phyloP scores from a whole-genome alignment of 228 moss, liverwort and hornwort species.

The Sphagnum fallax region DNA sequence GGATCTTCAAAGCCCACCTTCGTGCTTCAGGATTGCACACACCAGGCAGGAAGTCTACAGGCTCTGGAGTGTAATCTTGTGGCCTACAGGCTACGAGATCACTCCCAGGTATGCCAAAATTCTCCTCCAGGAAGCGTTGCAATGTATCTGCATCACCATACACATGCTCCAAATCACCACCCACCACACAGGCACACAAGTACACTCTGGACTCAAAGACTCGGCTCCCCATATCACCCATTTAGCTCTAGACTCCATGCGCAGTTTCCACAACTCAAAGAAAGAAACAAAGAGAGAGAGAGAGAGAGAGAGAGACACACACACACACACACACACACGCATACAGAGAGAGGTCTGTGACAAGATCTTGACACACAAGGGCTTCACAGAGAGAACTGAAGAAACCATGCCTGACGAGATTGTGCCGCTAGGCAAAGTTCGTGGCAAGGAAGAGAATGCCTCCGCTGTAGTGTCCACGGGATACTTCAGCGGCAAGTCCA shows the following conservation, averaged over 20 bases:
- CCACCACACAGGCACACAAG: too few species aligned
- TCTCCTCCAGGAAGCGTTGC: conserved; percentile 26
- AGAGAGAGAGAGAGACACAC: too few species aligned
- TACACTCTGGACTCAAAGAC: too few species aligned
- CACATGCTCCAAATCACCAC: too few species aligned
- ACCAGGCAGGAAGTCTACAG: conserved; percentile 31
- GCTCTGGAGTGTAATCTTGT: conserved; percentile 18
- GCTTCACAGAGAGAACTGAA: too few species aligned
- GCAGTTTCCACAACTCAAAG: too few species aligned
- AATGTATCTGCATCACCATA: conserved; percentile 2
- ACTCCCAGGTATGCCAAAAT: conserved; percentile 46
- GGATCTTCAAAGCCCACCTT: conserved; percentile 39
- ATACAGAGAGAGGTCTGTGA: too few species aligned
- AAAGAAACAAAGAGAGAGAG: too few species aligned
- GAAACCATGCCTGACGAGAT: conserved; percentile 21
- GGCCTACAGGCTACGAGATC: conserved; percentile 39
- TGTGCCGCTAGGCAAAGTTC: conserved; percentile 2
- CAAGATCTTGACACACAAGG: too few species aligned
- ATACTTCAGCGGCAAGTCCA: conserved; percentile 39
- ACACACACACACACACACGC: too few species aligned
- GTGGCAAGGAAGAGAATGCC: conserved; percentile 26
- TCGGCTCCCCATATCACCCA: too few species aligned
- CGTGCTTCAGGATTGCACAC: conserved; percentile 37
- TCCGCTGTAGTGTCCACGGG: conserved; percentile 13
- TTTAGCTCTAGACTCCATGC: too few species aligned